These are phyloP conservation scores for Beauveria rudraprayagi DNA, from an alignment of 2,329 filamentous ascomycete genomes.

Conservation along the genomic window DNA sequence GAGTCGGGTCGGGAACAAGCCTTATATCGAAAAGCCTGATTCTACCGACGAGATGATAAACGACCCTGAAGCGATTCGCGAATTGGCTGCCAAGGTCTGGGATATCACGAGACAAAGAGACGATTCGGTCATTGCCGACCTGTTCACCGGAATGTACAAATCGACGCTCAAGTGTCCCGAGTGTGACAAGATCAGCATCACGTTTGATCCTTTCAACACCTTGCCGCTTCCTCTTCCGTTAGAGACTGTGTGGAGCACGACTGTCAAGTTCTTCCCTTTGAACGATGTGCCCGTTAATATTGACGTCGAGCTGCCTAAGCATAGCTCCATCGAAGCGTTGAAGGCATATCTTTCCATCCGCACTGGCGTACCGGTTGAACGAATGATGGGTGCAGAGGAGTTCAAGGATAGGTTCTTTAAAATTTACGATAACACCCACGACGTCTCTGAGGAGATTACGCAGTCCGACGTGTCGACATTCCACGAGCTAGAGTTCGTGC, in stretches of 20 bases:
- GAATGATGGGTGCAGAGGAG: slow-evolving; percentile 73
- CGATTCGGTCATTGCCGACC: slow-evolving; percentile 87
- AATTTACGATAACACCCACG: slow-evolving; percentile 61
- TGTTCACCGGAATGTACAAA: slow-evolving; percentile 98
- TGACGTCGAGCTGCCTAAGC: slow-evolving; percentile 72
- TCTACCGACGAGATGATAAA: slow-evolving; percentile 94
- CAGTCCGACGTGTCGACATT: slow-evolving; percentile 59
- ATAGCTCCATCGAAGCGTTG: slow-evolving; percentile 58
- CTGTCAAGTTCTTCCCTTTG: slow-evolving; percentile 70
- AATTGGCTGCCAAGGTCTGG: slow-evolving; percentile 84
- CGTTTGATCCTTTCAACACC: slow-evolving; percentile 96
- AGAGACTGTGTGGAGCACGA: slow-evolving; percentile 70
- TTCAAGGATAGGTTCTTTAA: slow-evolving; percentile 83
- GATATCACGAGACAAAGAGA: slow-evolving; percentile 87
- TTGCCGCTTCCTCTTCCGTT: slow-evolving; percentile 85
- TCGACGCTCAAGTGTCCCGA: slow-evolving; percentile 88
- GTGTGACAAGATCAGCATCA: slow-evolving; percentile 94
- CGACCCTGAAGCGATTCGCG: slow-evolving; percentile 68
- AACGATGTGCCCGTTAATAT: slow-evolving; percentile 63
- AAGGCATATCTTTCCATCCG: slow-evolving; percentile 64
- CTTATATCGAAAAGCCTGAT: slow-evolving; percentile 94
- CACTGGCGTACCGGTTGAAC: slow-evolving; percentile 54
- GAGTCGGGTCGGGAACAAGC: slow-evolving; percentile 89
- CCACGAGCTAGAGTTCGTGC: slow-evolving; percentile 67
- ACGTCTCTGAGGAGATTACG: slow-evolving; percentile 65